Base-by-base conservation (phyloP, 768 basidiomycete genomes). In the Tremella mesenterica region DNA sequence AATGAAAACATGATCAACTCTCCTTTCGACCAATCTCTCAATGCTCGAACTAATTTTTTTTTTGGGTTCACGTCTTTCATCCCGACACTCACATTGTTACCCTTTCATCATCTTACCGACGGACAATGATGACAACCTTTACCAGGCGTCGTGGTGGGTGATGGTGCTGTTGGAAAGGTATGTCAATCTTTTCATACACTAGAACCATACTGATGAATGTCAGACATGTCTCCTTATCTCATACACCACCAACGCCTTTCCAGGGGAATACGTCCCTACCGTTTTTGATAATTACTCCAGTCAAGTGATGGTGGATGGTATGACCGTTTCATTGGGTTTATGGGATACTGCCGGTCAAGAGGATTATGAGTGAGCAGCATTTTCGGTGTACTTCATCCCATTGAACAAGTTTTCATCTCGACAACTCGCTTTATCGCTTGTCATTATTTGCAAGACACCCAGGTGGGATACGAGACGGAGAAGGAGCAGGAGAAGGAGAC, bases 311-410 rank as follows among this genome's bases (percentile, higher is more conserved):
- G 88, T 85, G 64, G 89, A 92, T 23, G 84, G 85, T 52, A 91
- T 90, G 75, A 77, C 86, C 18, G 83, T 99, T 57, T 89, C 95
- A 68, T 81, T 99, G 38, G 93, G 95, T n/a, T 79, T 99, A 16
- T 99, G 93, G 90, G 91, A 96, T 75, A 96, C 91, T 0, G 91
- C 91, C 0, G 91, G 91, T 25, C 91, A 95, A 73, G 91, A 96
- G 75, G 91, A 96, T 76, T 96, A 95, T 74, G 65, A 67, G 65
- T 67, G 57, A 57, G 63, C 52, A 10, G 10, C 10, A 18, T 36
- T 36, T 36, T 36, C 12, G 33, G 10, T 18, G 18, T 10, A 36
- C 12, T 12, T 36, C 12, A 10, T 18, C 26, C n/a, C 8, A 7
- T 20, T 43, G 8, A 7, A 7, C 41, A 43, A 8, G 41, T 8